Evolutionary conservation across 768 basidiomycete species (phyloP).

Genomic region (Solioccasus polychromus): DNA sequence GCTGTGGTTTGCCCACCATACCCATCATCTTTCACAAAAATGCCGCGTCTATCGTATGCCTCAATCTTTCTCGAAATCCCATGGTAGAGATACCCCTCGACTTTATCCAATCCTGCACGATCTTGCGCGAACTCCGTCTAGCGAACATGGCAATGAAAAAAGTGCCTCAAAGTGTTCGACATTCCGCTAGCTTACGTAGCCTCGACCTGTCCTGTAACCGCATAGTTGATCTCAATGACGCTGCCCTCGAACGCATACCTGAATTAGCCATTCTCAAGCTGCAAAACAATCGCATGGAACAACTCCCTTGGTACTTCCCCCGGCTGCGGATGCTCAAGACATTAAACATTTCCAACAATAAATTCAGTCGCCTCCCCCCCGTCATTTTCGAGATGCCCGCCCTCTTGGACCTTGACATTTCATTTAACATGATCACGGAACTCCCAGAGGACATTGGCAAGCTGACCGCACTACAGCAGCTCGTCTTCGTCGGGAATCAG

Average conservation of each 20-base stretch:
- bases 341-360: slow-evolving; percentile 96
- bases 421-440: slow-evolving; percentile 85
- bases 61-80: slow-evolving; percentile 91
- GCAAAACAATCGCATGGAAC: slow-evolving; percentile 90
- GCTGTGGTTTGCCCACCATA: slow-evolving; percentile 78
- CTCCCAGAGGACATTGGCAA: slow-evolving; percentile 79
- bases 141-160: slow-evolving; percentile 94
- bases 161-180: slow-evolving; percentile 80
- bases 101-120: slow-evolving; percentile 87
- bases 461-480: slow-evolving; percentile 62
- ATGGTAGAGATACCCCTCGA: slow-evolving; percentile 96
- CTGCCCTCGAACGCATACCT: slow-evolving; percentile 73
- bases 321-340: slow-evolving; percentile 66
- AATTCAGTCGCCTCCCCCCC: slow-evolving; percentile 71
- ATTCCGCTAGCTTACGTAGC: slow-evolving; percentile 67
- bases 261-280: slow-evolving; percentile 66
- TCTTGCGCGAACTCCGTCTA: slow-evolving; percentile 80
- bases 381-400: slow-evolving; percentile 70
- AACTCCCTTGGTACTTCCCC: slow-evolving; percentile 82
- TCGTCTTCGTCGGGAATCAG: slow-evolving; percentile 85
- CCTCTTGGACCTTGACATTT: slow-evolving; percentile 87
- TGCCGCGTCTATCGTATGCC: slow-evolving; percentile 77
- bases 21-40: slow-evolving; percentile 84
- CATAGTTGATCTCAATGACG: slow-evolving; percentile 84
- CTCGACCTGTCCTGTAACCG: slow-evolving; percentile 92